A percentile compares a stretch with the other conserved stretches of the same genome.
Conservation (phyloP, 805 yeast genomes). For the Kuraishia capsulata region DNA sequence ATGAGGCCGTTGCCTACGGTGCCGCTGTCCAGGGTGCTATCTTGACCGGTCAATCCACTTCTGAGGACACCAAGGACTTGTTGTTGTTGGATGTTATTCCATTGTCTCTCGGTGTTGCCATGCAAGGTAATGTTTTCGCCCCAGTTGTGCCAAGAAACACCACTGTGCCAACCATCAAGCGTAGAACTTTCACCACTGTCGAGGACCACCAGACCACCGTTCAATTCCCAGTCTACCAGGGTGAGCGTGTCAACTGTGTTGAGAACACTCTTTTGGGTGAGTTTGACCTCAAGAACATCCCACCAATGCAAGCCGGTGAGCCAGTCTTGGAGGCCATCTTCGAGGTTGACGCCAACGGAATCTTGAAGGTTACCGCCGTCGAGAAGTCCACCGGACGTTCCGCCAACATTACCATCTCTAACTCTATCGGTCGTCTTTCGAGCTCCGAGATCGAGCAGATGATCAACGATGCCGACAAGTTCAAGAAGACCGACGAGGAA, state of each 20-base stretch:
- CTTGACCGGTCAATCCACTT: slow-evolving; percentile 77
- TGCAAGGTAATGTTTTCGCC: slow-evolving; percentile 99
- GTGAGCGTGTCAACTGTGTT: slow-evolving; percentile 98
- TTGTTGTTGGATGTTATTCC: slow-evolving; percentile 79
- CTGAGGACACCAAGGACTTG: slow-evolving; percentile 92
- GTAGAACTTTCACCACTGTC: slow-evolving; percentile 97
- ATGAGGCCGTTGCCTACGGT: slow-evolving; percentile 99
- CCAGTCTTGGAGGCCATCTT: slow-evolving; percentile 99
- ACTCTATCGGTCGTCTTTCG: slow-evolving; percentile 98
- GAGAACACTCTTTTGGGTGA: slow-evolving; percentile 98
- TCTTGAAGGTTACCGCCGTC: slow-evolving; percentile 96
- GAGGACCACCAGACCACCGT: slow-evolving; percentile 99
- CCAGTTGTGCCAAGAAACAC: slow-evolving; percentile 99
- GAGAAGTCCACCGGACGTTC: slow-evolving; percentile 99
- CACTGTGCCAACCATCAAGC: slow-evolving; percentile 97
- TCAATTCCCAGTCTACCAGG: slow-evolving; percentile 98
- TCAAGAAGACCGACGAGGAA: slow-evolving; percentile 98
- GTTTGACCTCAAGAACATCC: slow-evolving; percentile 96
- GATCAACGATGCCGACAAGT: slow-evolving; percentile 97
- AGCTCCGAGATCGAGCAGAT: slow-evolving; percentile 96
- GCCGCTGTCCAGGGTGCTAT: slow-evolving; percentile 99
- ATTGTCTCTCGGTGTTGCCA: slow-evolving; percentile 98
- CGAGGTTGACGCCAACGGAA: slow-evolving; percentile 99
- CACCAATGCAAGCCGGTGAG: slow-evolving; percentile 98
- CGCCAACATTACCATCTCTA: slow-evolving; percentile 96